phyloP scores from a whole-genome alignment of 2,329 filamentous ascomycete species.

The Paecilomyces variotii region DNA sequence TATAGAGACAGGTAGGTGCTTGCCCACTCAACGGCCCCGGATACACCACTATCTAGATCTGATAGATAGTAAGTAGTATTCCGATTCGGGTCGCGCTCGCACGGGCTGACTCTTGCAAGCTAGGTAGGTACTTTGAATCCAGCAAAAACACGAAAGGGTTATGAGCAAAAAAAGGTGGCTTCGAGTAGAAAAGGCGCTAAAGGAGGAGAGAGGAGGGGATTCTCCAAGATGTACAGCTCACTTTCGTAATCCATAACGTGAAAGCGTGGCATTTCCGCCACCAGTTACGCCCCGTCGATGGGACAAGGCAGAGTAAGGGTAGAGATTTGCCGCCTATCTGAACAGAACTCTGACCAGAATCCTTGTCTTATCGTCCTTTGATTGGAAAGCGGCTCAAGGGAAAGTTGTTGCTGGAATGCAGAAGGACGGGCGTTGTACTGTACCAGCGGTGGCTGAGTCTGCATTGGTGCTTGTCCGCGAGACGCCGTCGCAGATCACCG shows the following conservation, averaged over 20 bases:
- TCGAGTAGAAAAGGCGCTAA: neutral
- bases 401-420: neutral
- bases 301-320: neutral
- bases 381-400: neutral
- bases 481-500: neutral
- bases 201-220: neutral
- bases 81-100: neutral
- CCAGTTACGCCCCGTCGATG: neutral
- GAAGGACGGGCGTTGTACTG: neutral
- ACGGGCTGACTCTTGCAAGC: neutral
- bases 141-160: neutral
- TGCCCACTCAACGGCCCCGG: neutral
- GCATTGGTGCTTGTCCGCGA: neutral
- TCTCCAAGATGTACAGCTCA: neutral
- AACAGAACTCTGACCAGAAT: neutral
- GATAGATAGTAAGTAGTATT: neutral
- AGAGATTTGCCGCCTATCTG: neutral
- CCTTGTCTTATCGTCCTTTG: neutral
- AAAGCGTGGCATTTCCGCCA: neutral
- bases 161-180: neutral
- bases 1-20: neutral
- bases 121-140: neutral
- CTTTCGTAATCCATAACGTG: neutral
- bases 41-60: neutral
- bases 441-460: neutral